Percentiles rank a stretch among this genome's conserved stretches.
These are phyloP conservation scores for Urtica urens DNA, from an alignment of 306 rosid species.

Conservation along the genomic window DNA sequence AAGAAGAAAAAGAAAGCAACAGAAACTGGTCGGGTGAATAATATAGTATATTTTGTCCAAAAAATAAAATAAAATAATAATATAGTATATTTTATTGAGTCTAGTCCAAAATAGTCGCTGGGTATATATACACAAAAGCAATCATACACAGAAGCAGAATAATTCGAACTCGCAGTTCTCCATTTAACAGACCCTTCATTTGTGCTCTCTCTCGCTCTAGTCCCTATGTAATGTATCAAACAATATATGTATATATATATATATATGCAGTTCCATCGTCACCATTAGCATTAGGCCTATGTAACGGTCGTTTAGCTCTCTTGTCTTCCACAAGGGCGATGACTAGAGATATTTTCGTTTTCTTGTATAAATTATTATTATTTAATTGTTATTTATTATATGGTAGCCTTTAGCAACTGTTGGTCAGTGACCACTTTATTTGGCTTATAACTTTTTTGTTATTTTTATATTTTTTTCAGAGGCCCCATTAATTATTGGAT, in stretches of 20 bases:
- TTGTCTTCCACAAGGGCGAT: too few relatives aligned
- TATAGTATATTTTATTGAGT: slow-evolving; percentile 20
- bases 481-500: not conserved
- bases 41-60: not conserved
- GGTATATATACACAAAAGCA: slow-evolving; percentile 56
- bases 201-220: slow-evolving; percentile 10
- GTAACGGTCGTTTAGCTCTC: slow-evolving; percentile 49
- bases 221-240: slow-evolving; percentile 23
- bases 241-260: not conserved
- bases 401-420: too few relatives aligned
- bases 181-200: slow-evolving; percentile 45
- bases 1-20: not conserved
- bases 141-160: slow-evolving; percentile 74
- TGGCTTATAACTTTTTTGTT: not conserved
- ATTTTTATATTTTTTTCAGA: not conserved
- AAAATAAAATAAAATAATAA: too few relatives aligned
- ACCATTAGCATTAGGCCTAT: too few relatives aligned
- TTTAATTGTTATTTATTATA: too few relatives aligned
- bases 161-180: slow-evolving; percentile 83
- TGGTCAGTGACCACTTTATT: slow-evolving; percentile 16
- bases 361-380: too few relatives aligned
- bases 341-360: too few relatives aligned
- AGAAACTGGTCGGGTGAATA: slow-evolving; percentile 3
- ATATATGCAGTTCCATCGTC: not conserved
- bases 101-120: slow-evolving; percentile 55